Evolutionary conservation across 2,329 filamentous ascomycete genomes (phyloP).

Genomic region (Penicillium sp.): DNA sequence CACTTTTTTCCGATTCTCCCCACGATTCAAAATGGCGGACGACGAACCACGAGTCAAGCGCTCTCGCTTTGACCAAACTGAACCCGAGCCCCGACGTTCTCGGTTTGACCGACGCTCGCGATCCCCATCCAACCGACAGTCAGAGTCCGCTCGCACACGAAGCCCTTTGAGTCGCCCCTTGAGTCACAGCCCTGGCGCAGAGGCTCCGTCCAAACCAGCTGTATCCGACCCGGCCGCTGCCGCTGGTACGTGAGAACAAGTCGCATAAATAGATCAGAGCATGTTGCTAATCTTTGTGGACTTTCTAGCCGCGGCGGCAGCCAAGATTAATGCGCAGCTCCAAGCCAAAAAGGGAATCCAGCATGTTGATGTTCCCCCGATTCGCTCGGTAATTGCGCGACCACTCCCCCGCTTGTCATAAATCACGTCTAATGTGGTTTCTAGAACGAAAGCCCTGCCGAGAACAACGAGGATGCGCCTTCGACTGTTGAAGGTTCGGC

Average conservation of each 20-base stretch:
- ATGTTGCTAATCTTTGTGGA: conserved; percentile 13
- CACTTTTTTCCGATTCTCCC: neutral
- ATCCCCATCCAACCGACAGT: conserved; percentile 69
- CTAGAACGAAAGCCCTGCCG: conserved; percentile 52
- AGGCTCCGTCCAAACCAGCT: conserved; percentile 46
- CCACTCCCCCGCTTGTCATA: neutral
- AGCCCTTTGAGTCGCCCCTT: conserved; percentile 66
- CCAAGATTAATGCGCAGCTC: conserved; percentile 79
- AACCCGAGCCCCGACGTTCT: conserved; percentile 76
- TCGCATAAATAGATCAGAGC: neutral
- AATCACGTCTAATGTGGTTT: conserved; percentile 14
- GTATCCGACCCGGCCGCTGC: conserved; percentile 71
- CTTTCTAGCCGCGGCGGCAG: conserved; percentile 75
- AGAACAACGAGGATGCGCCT: conserved; percentile 55
- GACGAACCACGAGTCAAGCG: conserved; percentile 76
- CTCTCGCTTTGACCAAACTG: conserved; percentile 91
- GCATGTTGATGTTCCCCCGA: conserved; percentile 84
- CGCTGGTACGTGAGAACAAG: conserved; percentile 62
- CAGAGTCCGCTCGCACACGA: conserved; percentile 73
- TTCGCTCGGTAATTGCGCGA: conserved; percentile 57
- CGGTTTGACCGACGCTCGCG: conserved; percentile 91
- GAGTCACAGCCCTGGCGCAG: conserved; percentile 47
- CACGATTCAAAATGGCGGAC: conserved; percentile 65
- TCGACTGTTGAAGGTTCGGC: conserved; percentile 50
- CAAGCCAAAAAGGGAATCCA: conserved; percentile 87